These are phyloP conservation scores for Chrysosporium queenslandicum DNA, from an alignment of 2,329 filamentous ascomycete genomes.

Conservation along the genomic window DNA sequence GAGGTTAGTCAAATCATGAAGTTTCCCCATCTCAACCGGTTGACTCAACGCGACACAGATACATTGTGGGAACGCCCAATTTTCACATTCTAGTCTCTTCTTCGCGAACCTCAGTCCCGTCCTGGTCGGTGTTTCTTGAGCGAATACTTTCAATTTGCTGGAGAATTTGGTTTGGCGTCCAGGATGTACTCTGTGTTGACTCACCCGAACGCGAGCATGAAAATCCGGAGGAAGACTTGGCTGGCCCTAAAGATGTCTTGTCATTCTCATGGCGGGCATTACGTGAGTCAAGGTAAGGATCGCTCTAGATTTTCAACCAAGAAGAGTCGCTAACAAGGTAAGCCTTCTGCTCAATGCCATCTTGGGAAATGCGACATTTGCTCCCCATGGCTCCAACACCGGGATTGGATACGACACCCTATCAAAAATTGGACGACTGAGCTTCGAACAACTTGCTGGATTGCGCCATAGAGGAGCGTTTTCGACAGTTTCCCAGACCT, in stretches of 20 bases:
- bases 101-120: conserved; percentile 13
- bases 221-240: conserved; percentile 59
- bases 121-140: conserved; percentile 28
- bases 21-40: not conserved
- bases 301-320: not conserved
- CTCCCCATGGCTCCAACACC: conserved; percentile 32
- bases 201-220: conserved; percentile 73
- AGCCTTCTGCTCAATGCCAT: conserved; percentile 63
- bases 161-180: conserved; percentile 67
- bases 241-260: conserved; percentile 72
- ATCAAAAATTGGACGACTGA: conserved; percentile 57
- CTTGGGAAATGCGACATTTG: conserved; percentile 45
- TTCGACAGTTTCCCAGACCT: conserved; percentile 82
- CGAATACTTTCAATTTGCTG: conserved; percentile 53
- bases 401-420: conserved; percentile 51
- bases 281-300: conserved; percentile 74
- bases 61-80: conserved; percentile 40
- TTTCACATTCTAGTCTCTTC: conserved; percentile 29
- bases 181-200: conserved; percentile 75
- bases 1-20: conserved; percentile 37
- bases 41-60: conserved; percentile 27
- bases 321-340: not conserved
- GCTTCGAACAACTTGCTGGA: conserved; percentile 71
- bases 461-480: conserved; percentile 87
- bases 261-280: conserved; percentile 92